Evolutionary conservation across 2,329 filamentous ascomycete genomes (phyloP).

Genomic region (Macroventuria anomochaeta): DNA sequence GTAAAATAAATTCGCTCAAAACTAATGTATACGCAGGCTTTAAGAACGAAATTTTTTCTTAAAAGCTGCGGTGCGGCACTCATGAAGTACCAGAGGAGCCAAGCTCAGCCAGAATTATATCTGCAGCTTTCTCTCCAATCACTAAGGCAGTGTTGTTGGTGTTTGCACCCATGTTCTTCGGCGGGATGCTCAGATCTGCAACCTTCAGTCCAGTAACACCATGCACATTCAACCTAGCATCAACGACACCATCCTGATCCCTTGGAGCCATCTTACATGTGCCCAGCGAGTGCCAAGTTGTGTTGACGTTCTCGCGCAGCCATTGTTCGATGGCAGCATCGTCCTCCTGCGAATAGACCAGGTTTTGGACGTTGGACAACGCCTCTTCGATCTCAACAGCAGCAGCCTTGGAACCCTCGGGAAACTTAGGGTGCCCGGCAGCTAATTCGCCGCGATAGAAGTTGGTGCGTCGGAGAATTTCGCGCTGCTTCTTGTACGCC

Average conservation of each 20-base stretch:
- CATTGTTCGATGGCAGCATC: conserved; percentile 51
- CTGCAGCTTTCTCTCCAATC: conserved; percentile 43
- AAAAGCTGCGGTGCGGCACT: neutral
- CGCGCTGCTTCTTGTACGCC: conserved; percentile 70
- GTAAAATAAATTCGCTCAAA: neutral
- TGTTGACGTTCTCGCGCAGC: conserved; percentile 45
- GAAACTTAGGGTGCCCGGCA: conserved; percentile 45
- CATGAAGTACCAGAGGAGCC: conserved; percentile 5
- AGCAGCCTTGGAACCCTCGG: conserved; percentile 26
- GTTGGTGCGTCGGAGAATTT: conserved; percentile 63
- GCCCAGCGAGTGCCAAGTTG: conserved; percentile 43
- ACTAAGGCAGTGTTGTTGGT: conserved; percentile 56
- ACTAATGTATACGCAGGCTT: neutral
- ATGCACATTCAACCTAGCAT: conserved; percentile 37
- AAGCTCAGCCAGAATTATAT: conserved; percentile 34
- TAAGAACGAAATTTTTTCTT: neutral
- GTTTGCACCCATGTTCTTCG: conserved; percentile 55
- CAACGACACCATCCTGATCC: conserved; percentile 42
- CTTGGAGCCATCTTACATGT: conserved; percentile 44
- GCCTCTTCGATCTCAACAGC: conserved; percentile 18
- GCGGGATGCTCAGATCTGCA: conserved; percentile 52
- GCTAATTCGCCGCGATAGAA: conserved; percentile 56
- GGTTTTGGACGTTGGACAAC: conserved; percentile 21
- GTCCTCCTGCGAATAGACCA: conserved; percentile 39
- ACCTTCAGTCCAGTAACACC: conserved; percentile 47